These are phyloP conservation scores for Zizania latifolia DNA, from an alignment of 176 grass and related monocot genomes.

Conservation along the genomic window DNA sequence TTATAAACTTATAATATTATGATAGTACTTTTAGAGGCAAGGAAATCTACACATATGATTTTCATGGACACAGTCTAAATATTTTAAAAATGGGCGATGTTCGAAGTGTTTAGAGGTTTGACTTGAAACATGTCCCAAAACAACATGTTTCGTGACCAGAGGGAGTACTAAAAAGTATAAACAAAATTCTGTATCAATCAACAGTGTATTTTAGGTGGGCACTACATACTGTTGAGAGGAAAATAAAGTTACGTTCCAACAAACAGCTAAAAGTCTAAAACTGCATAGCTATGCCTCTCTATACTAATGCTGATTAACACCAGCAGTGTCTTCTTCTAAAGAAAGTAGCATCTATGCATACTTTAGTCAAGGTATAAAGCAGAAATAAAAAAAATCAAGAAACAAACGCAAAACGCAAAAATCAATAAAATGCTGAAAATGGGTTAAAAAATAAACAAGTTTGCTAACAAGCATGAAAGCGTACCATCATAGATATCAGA, in stretches of 20 bases:
- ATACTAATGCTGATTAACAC: background rate
- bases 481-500: slow-evolving; percentile 87
- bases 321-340: background rate
- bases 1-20: no score
- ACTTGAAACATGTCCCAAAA: background rate
- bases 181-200: background rate
- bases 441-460: slow-evolving; percentile 14
- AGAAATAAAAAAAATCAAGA: background rate
- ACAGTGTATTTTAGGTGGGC: background rate
- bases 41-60: no score
- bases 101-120: no score
- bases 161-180: no score
- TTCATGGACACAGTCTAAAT: no score
- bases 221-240: background rate
- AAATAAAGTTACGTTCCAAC: background rate
- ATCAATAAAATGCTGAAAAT: background rate
- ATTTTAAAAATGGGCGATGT: no score
- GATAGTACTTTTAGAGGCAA: no score
- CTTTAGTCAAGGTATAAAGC: background rate
- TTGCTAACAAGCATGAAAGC: slow-evolving; percentile 19
- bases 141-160: no score
- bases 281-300: background rate
- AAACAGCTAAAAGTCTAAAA: background rate
- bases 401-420: slow-evolving; percentile 16
- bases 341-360: background rate